Evolutionary conservation across 140 eudicot species (phyloP).

Genomic region (Ambrosia hybrid): DNA sequence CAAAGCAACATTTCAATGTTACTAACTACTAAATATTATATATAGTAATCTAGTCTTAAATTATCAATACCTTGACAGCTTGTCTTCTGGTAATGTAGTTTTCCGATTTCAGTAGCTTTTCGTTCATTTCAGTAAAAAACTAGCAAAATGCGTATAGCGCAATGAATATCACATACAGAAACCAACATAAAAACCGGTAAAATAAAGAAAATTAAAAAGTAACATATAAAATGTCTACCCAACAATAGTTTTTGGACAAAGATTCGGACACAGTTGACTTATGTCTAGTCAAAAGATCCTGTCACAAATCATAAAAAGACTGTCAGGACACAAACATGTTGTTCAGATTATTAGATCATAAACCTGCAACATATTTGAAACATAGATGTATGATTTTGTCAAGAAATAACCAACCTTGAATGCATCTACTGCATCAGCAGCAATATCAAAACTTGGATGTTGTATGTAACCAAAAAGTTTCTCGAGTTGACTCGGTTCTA

Average conservation of each 20-base stretch:
- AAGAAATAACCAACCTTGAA: conserved; percentile 27
- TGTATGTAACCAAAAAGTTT: conserved; percentile 71
- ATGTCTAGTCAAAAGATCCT: conserved; percentile 88
- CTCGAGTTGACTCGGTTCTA: conserved; percentile 55
- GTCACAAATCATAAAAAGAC: conserved; percentile 15
- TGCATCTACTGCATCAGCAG: conserved; percentile 74
- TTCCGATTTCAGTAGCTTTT: conserved; percentile 58
- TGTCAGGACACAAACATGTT: conserved; percentile 6
- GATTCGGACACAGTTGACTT: conserved; percentile 73
- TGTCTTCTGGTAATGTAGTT: conserved; percentile 75
- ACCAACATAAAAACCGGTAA: background rate
- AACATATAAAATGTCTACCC: conserved; percentile 43
- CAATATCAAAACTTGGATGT: conserved; percentile 76
- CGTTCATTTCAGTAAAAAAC: conserved; percentile 68
- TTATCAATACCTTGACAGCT: conserved; percentile 61
- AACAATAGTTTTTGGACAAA: conserved; percentile 58
- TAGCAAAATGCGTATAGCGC: conserved; percentile 6
- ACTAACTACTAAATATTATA: background rate
- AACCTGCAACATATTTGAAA: too few relatives aligned
- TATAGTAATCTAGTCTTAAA: background rate
- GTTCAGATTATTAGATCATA: background rate
- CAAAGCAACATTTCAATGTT: background rate
- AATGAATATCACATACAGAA: background rate
- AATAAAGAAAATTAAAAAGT: background rate
- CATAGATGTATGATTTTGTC: too few relatives aligned